phyloP scores from a whole-genome alignment of 176 grass and related monocot species.

The Pharus latifolius region DNA sequence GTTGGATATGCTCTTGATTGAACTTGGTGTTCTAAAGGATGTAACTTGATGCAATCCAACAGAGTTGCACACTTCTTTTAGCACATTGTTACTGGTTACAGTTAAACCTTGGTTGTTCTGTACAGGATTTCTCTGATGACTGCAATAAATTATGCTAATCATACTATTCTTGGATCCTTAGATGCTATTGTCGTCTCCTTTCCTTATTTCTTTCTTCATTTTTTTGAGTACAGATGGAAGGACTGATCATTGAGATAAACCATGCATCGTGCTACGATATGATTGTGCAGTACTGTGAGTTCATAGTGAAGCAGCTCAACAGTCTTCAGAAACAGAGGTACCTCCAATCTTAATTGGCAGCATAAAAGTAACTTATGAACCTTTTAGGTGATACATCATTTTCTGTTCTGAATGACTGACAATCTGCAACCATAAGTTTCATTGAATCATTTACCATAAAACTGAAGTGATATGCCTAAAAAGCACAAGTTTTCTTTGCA shows the following conservation, averaged over 20 bases:
- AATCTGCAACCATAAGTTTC: not conserved
- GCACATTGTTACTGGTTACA: no score
- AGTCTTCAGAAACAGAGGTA: conserved; percentile 71
- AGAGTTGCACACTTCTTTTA: not conserved
- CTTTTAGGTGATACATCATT: no score
- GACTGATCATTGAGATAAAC: conserved; percentile 62
- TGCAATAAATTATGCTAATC: no score
- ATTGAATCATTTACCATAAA: not conserved
- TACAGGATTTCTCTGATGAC: no score
- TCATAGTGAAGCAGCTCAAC: conserved; percentile 56
- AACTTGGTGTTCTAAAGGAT: no score
- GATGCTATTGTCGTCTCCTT: not conserved
- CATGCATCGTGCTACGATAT: conserved; percentile 59
- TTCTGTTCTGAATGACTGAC: not conserved
- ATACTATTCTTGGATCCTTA: no score
- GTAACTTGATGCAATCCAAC: no score
- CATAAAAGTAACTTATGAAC: no score
- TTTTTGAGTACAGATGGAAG: conserved; percentile 54
- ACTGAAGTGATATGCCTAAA: not conserved
- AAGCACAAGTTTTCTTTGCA: not conserved
- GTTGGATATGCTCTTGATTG: not conserved
- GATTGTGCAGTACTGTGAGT: conserved; percentile 62
- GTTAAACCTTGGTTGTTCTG: no score
- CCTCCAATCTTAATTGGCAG: not conserved
- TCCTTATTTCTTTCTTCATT: not conserved